phyloP scores from a whole-genome alignment of 2,329 filamentous ascomycete genomes.

The Exutisphaerella laricina region DNA sequence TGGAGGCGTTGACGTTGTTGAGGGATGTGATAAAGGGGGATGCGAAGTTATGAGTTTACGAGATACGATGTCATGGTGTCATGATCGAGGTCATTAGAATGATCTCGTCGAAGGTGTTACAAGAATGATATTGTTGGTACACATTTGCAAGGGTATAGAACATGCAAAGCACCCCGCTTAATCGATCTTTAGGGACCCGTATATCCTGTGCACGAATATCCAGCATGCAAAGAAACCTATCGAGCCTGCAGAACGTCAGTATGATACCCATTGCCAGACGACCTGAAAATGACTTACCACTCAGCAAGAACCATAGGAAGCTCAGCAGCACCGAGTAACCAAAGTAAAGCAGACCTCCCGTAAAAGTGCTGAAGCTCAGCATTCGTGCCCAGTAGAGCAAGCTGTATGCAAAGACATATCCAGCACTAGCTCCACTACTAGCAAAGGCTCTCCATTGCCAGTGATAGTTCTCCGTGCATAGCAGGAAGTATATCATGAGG shows the following conservation, averaged over 20 bases:
- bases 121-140: background rate
- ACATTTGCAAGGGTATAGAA: background rate
- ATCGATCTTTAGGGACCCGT: slow-evolving; percentile 97
- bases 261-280: background rate
- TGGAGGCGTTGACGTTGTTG: slow-evolving; percentile 52
- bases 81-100: background rate
- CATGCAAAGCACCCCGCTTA: no score
- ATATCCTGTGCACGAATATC: slow-evolving; percentile 91
- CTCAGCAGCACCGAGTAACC: slow-evolving; percentile 88
- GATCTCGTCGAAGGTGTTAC: background rate
- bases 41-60: slow-evolving; percentile 21
- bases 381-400: slow-evolving; percentile 87
- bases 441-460: slow-evolving; percentile 98
- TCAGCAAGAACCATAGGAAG: slow-evolving; percentile 87
- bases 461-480: slow-evolving; percentile 95
- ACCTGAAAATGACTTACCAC: slow-evolving; percentile 63
- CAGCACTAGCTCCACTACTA: slow-evolving; percentile 81
- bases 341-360: slow-evolving; percentile 84
- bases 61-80: background rate
- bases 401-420: slow-evolving; percentile 88
- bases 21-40: slow-evolving; percentile 51
- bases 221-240: slow-evolving; percentile 96
- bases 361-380: slow-evolving; percentile 75
- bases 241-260: slow-evolving; percentile 56
- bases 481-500: slow-evolving; percentile 89